phyloP scores from a whole-genome alignment of 148 eudicot genomes.

The Chenopodium quinoa region DNA sequence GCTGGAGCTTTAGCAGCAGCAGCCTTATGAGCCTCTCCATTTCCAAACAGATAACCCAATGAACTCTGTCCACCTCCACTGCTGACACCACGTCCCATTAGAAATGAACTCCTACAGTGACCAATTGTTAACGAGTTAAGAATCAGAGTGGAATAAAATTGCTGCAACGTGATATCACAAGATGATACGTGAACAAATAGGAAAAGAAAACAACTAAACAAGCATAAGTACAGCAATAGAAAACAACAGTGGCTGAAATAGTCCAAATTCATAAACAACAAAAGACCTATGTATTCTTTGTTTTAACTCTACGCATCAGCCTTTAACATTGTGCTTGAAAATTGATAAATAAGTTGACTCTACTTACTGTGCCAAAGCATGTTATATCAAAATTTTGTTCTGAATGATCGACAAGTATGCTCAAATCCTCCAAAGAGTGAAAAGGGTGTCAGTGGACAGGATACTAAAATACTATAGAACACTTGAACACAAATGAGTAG shows the following conservation, averaged over 20 bases:
- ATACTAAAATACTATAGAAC: no score
- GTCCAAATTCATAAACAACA: not conserved
- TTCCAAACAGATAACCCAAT: constrained; percentile 74
- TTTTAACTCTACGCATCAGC: not conserved
- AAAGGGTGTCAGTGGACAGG: no score
- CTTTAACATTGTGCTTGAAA: not conserved
- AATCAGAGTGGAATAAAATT: not conserved
- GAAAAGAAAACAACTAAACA: not conserved
- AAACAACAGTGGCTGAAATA: not conserved
- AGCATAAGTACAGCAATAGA: not conserved
- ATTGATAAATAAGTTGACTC: not conserved
- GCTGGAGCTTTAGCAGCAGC: constrained; percentile 37
- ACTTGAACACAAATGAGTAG: no score
- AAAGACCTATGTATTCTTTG: not conserved
- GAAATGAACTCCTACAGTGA: constrained; percentile 10
- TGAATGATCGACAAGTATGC: no score
- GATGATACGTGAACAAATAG: not conserved
- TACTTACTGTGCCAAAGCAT: not conserved
- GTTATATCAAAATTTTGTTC: no score
- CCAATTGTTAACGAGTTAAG: not conserved
- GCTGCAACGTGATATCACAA: not conserved
- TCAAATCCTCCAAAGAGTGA: no score
- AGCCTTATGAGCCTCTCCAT: constrained; percentile 67
- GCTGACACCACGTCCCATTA: constrained; percentile 93
- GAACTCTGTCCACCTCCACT: constrained; percentile 94